Evolutionary conservation across 2,329 filamentous ascomycete species (phyloP).

Genomic region (Colletotrichum filicis): DNA sequence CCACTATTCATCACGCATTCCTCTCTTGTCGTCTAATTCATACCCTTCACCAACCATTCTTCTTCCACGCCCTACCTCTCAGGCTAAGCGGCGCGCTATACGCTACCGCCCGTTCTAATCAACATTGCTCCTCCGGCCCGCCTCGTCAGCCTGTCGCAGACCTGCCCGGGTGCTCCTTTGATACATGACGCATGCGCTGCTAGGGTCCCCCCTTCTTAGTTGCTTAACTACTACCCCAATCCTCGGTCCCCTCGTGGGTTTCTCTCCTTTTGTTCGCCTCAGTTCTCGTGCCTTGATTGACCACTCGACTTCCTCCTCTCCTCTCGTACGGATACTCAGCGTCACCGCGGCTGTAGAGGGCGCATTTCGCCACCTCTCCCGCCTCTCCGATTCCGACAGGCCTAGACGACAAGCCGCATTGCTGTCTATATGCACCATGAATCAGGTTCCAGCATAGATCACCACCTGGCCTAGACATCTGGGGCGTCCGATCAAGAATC

Average conservation of each 20-base stretch:
- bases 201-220: slow-evolving; percentile 33
- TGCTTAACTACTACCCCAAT: slow-evolving; percentile 32
- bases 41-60: neutral
- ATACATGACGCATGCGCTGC: slow-evolving; percentile 37
- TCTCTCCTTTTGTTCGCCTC: slow-evolving; percentile 21
- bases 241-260: slow-evolving; percentile 26
- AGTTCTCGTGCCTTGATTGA: slow-evolving; percentile 14
- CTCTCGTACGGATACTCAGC: neutral
- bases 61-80: neutral
- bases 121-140: slow-evolving; percentile 26
- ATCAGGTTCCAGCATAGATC: slow-evolving; percentile 39
- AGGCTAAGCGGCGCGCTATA: slow-evolving; percentile 24
- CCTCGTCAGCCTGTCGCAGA: slow-evolving; percentile 34
- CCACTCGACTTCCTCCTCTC: slow-evolving; percentile 15
- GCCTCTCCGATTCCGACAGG: slow-evolving; percentile 11
- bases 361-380: slow-evolving; percentile 11
- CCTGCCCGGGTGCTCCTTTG: slow-evolving; percentile 34
- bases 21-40: slow-evolving; percentile 29
- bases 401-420: slow-evolving; percentile 42
- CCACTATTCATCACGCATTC: slow-evolving; percentile 3
- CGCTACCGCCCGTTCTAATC: slow-evolving; percentile 28
- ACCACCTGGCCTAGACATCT: slow-evolving; percentile 32
- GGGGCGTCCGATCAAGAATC: slow-evolving; percentile 26
- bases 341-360: slow-evolving; percentile 13
- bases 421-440: slow-evolving; percentile 46